phyloP scores from a whole-genome alignment of 2,329 filamentous ascomycete genomes.

The Exophiala lecanii-corni region DNA sequence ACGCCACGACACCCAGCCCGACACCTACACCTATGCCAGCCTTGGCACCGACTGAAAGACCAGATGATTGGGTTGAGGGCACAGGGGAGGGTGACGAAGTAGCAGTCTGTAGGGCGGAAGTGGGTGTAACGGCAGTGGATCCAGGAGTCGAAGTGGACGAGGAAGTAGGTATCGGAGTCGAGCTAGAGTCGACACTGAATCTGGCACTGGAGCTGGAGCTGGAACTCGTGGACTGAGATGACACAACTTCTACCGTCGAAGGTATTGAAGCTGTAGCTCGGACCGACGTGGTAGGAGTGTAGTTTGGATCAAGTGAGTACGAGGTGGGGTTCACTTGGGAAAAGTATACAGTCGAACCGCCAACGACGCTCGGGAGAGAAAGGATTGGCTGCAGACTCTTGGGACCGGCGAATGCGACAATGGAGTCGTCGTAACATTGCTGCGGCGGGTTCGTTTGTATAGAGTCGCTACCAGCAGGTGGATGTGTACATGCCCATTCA shows the following conservation, averaged over 20 bases:
- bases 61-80: not conserved
- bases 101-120: not conserved
- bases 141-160: too few species aligned
- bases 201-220: too few species aligned
- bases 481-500: not conserved
- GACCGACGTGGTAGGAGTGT: not conserved
- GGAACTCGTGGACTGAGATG: not conserved
- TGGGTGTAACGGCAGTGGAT: not conserved
- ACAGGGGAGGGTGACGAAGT: not conserved
- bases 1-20: not conserved
- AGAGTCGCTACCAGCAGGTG: not conserved
- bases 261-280: not conserved
- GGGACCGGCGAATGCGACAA: not conserved
- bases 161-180: too few species aligned
- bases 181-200: too few species aligned
- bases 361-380: not conserved
- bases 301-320: not conserved
- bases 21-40: not conserved
- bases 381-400: not conserved
- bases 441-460: not conserved
- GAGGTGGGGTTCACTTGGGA: not conserved
- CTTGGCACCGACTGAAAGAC: not conserved
- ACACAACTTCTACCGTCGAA: not conserved
- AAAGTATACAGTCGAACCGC: conserved; percentile 1
- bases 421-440: not conserved